Percentiles rank a stretch among this genome's conserved stretches.
These are phyloP conservation scores for Trametes sp. DNA, from an alignment of 1,284 basidiomycete species.

Conservation along the genomic window DNA sequence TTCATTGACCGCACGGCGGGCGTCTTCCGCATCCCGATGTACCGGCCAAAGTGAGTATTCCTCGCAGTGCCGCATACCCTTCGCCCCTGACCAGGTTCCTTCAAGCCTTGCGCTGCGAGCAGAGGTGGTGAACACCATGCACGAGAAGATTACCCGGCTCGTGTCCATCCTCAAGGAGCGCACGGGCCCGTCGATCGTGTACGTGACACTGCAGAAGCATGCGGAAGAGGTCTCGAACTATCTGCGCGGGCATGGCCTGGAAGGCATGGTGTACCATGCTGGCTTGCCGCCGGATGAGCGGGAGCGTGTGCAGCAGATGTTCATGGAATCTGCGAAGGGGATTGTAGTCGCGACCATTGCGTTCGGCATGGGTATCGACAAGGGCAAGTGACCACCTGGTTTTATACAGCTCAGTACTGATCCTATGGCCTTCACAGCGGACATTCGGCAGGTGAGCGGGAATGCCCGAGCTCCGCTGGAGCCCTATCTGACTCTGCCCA, in stretches of 20 bases:
- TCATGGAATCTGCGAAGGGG: conserved; percentile 68
- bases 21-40: conserved; percentile 51
- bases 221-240: conserved; percentile 69
- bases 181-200: conserved; percentile 65
- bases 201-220: conserved; percentile 70
- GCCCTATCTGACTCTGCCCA: conserved; percentile 27
- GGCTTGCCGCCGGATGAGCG: conserved; percentile 66
- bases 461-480: neutral
- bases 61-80: neutral
- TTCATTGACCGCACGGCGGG: conserved; percentile 51
- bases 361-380: conserved; percentile 81
- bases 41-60: conserved; percentile 48
- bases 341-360: conserved; percentile 76
- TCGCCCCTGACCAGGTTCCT: neutral
- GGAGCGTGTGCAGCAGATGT: conserved; percentile 61
- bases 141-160: conserved; percentile 49
- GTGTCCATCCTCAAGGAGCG: conserved; percentile 58
- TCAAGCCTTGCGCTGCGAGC: conserved; percentile 67
- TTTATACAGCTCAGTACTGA: neutral
- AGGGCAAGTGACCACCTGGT: conserved; percentile 46
- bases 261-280: conserved; percentile 75
- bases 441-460: conserved; percentile 43
- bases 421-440: conserved; percentile 21
- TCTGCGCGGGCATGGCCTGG: conserved; percentile 55
- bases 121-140: conserved; percentile 51